Conservation (phyloP, 208 protist genomes). For the Leishmania gerbilli region DNA sequence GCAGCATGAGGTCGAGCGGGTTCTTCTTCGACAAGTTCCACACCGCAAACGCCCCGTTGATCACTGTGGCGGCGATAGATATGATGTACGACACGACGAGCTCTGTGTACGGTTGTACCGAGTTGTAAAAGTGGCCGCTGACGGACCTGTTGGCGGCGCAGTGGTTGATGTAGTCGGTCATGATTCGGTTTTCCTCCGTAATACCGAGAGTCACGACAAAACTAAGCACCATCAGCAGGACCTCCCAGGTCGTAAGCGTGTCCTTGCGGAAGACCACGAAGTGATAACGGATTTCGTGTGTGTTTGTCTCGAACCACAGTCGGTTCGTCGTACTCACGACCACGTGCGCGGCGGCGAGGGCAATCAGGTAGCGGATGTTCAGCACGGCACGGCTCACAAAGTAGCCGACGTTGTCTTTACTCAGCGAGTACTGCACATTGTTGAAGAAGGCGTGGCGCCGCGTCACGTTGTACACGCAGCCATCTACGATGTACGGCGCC, state of each 20-base stretch:
- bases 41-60: conserved; percentile 57
- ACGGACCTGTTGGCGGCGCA: conserved; percentile 19
- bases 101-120: conserved; percentile 57
- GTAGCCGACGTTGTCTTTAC: conserved; percentile 62
- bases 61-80: conserved; percentile 40
- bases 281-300: conserved; percentile 80
- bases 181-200: conserved; percentile 47
- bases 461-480: conserved; percentile 45
- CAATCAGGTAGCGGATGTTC: conserved; percentile 77
- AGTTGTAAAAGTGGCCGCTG: conserved; percentile 36
- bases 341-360: conserved; percentile 46
- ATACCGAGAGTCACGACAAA: conserved; percentile 52
- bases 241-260: conserved; percentile 74
- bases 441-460: conserved; percentile 52
- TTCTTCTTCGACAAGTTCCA: conserved; percentile 59
- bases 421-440: conserved; percentile 52
- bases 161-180: conserved; percentile 60
- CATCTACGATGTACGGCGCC: conserved; percentile 24
- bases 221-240: conserved; percentile 61
- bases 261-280: conserved; percentile 88
- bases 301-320: conserved; percentile 66
- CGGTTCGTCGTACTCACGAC: conserved; percentile 61
- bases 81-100: conserved; percentile 68
- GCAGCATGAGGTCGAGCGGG: conserved; percentile 55
- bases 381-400: conserved; percentile 62